phyloP scores from a whole-genome alignment of 345 rosid genomes.

The rapeseed (Brassica napus) region Da-Ae NC_063441.1:1735001-1735500 shows the following conservation, averaged over 20 bases:
- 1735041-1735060: background rate
- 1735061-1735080: background rate
- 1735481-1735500: slow-evolving; percentile 11
- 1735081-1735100: background rate
- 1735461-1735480: slow-evolving; percentile 30
- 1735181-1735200: slow-evolving; percentile 16
- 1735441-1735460: slow-evolving; percentile 33
- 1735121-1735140: background rate
- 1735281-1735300: slow-evolving; percentile 18
- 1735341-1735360: slow-evolving; percentile 7
- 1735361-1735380: background rate
- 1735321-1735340: background rate
- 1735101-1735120: background rate
- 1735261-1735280: slow-evolving; percentile 30
- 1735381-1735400: background rate
- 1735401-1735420: background rate
- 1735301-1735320: slow-evolving; percentile 26
- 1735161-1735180: slow-evolving; percentile 26
- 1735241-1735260: background rate
- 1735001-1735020: background rate
- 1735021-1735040: background rate
- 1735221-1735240: slow-evolving; percentile 22
- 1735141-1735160: slow-evolving; percentile 17
- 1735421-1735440: slow-evolving; percentile 29
- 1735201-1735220: slow-evolving; percentile 35